Evolutionary conservation across 495 filamentous ascomycete genomes (phyloP), one percentile per base, ranked within the genome.

Genomic region (Aspergillus kassunensis): DNA sequence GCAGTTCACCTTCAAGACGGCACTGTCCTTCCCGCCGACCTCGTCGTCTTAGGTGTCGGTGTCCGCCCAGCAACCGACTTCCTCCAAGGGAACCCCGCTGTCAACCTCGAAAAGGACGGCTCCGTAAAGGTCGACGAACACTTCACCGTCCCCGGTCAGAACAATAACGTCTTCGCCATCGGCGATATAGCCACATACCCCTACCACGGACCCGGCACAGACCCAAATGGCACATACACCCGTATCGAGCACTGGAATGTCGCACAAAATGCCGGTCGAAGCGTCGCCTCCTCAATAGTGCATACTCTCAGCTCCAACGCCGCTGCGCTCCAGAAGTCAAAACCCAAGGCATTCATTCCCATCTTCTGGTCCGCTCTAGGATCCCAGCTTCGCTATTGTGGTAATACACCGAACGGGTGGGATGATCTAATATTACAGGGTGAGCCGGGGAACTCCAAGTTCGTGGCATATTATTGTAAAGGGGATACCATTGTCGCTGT

Each of bases 231-330:
- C 47, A 75, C 72, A 4, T 74, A 74, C 21, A 80, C 79, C 2
- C 76, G 89, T 49, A 96, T 96, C 67, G 95, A 98, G 74, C 93
- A 98, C 66, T 98, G 91, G 92, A 91, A 97, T 66, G 93, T 98
- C 2, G 93, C 93, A 3, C 93, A 97, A 68, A 97, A 97, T 57
- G 72, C 86, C 4, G 93, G 93, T 4, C 86, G 92, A 15, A 73
- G 75, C 19, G 93, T 84, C 6, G 93, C 89, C 4, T 69, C 73
- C 48, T 77, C 87, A 53, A 96, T 98, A 50, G 75, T 80, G 30
- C 78, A 84, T 51, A 78, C 57, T 11, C 57, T 57, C n/a, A 44
- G 18, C n/a, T n/a, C n/a, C 24, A 39, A 40, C 7, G 44, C 4
- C 37, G 20, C 52, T 0, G 43, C 65, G 0, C 31, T 65, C 8